These are phyloP conservation scores for Gigaspora rosea DNA, from an alignment of 192 early-diverging fungal species.

Conservation along the genomic window DNA sequence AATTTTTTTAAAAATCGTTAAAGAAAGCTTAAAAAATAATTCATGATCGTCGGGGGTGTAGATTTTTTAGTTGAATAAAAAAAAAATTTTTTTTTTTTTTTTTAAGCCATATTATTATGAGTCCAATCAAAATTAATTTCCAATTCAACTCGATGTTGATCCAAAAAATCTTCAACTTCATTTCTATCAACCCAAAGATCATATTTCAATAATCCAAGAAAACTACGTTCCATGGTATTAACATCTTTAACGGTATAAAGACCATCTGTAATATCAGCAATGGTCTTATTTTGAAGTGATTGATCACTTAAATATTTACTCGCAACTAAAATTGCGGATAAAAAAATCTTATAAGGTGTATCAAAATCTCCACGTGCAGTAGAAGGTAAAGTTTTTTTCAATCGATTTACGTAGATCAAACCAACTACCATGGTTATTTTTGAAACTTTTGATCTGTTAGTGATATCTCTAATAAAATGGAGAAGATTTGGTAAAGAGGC, in stretches of 20 bases:
- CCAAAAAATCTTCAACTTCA: constrained; percentile 48
- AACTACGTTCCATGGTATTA: constrained; percentile 61
- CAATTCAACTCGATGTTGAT: constrained; percentile 39
- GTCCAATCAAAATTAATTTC: constrained; percentile 23
- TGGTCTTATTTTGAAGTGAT: constrained; percentile 42
- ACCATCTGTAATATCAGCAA: constrained; percentile 48
- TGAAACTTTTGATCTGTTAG: constrained; percentile 34
- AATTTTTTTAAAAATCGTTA: too few species aligned
- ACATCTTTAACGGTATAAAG: constrained; percentile 57
- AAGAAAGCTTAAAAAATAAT: too few species aligned
- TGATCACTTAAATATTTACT: constrained; percentile 65
- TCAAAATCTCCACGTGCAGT: constrained; percentile 67
- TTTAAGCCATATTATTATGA: neutral
- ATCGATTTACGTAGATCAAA: constrained; percentile 70
- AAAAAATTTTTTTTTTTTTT: too few species aligned
- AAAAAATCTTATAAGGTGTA: constrained; percentile 73
- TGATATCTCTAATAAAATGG: constrained; percentile 40
- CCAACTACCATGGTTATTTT: constrained; percentile 58
- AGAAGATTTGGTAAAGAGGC: constrained; percentile 28
- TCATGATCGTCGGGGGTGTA: too few species aligned
- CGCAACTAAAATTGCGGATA: constrained; percentile 68
- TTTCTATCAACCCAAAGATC: constrained; percentile 54
- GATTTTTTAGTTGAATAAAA: too few species aligned
- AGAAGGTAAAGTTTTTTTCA: constrained; percentile 61
- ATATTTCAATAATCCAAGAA: constrained; percentile 57